Evolutionary conservation across 2,329 filamentous ascomycete genomes (phyloP).

Genomic region (Sporothrix brunneoviolacea): DNA sequence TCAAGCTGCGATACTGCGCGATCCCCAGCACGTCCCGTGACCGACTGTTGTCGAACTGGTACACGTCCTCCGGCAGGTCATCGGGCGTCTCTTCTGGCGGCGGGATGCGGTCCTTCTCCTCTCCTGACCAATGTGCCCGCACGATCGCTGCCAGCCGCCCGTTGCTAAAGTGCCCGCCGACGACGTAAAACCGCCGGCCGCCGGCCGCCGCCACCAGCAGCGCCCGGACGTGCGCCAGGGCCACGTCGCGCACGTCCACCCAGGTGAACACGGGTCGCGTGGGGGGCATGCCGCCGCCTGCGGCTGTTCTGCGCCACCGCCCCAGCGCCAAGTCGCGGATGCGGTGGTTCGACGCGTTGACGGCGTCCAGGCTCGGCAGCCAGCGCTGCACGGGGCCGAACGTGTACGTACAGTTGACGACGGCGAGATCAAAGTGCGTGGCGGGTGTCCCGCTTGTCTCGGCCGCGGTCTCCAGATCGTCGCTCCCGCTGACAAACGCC

Average conservation of each 20-base stretch:
- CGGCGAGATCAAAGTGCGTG: slow-evolving; percentile 47
- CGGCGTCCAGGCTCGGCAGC: slow-evolving; percentile 52
- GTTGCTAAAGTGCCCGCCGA: slow-evolving; percentile 55
- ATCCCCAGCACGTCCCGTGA: slow-evolving; percentile 51
- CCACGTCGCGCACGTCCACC: slow-evolving; percentile 57
- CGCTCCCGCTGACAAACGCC: slow-evolving; percentile 42
- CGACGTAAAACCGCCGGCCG: slow-evolving; percentile 57
- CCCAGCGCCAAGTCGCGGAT: slow-evolving; percentile 59
- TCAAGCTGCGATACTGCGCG: slow-evolving; percentile 46
- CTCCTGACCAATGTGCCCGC: no score
- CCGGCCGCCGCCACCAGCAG: slow-evolving; percentile 50
- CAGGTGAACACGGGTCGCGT: slow-evolving; percentile 52
- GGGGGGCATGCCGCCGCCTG: slow-evolving; percentile 47
- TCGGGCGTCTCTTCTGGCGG: slow-evolving; percentile 29
- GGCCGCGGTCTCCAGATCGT: slow-evolving; percentile 37
- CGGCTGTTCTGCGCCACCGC: slow-evolving; percentile 43
- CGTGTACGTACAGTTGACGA: slow-evolving; percentile 56
- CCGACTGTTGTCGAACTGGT: slow-evolving; percentile 48
- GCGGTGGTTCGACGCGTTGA: slow-evolving; percentile 69
- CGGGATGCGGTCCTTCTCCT: slow-evolving; percentile 24
- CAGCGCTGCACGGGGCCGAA: slow-evolving; percentile 59
- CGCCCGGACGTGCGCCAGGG: slow-evolving; percentile 55
- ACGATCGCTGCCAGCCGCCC: slow-evolving; percentile 51
- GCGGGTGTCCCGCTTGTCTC: not conserved
- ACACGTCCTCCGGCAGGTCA: slow-evolving; percentile 42